Percentiles rank a stretch among this genome's conserved stretches.
Evolutionary conservation across 345 rosid species (phyloP).

Genomic region (Hibiscus tridactylites): DNA sequence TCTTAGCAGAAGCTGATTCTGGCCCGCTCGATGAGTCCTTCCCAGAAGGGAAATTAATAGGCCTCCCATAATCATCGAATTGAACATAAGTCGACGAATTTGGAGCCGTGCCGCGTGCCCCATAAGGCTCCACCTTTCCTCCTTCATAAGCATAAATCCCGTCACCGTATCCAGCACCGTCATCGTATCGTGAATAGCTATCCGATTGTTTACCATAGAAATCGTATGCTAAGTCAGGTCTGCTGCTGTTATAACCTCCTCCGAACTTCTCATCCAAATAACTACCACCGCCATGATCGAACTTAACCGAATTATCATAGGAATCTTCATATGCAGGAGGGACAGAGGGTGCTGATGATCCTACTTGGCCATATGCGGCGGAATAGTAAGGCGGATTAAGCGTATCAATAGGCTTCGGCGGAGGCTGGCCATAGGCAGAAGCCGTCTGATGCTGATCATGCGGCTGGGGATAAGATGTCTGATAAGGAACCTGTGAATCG

Average conservation of each 20-base stretch:
- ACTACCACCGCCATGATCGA: constrained; percentile 32
- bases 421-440: constrained; percentile 33
- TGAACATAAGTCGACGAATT: constrained; percentile 58
- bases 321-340: constrained; percentile 37
- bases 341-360: constrained; percentile 40
- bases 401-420: constrained; percentile 23
- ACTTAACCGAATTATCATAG: constrained; percentile 48
- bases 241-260: constrained; percentile 29
- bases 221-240: constrained; percentile 56
- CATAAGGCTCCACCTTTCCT: constrained; percentile 82
- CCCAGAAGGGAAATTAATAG: constrained; percentile 52
- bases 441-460: constrained; percentile 57
- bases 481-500: constrained; percentile 55
- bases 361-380: constrained; percentile 27
- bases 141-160: constrained; percentile 86
- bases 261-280: constrained; percentile 45
- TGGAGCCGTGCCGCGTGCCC: constrained; percentile 85
- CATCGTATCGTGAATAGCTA: constrained; percentile 33
- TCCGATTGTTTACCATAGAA: constrained; percentile 53
- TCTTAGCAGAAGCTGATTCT: constrained; percentile 42
- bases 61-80: constrained; percentile 90
- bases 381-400: constrained; percentile 34
- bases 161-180: constrained; percentile 63
- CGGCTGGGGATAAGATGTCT: constrained; percentile 43
- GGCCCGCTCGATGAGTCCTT: constrained; percentile 40